Evolutionary conservation across 139 green algal genomes (phyloP).

Genomic region (Raphidocelis subcapitata): DNA sequence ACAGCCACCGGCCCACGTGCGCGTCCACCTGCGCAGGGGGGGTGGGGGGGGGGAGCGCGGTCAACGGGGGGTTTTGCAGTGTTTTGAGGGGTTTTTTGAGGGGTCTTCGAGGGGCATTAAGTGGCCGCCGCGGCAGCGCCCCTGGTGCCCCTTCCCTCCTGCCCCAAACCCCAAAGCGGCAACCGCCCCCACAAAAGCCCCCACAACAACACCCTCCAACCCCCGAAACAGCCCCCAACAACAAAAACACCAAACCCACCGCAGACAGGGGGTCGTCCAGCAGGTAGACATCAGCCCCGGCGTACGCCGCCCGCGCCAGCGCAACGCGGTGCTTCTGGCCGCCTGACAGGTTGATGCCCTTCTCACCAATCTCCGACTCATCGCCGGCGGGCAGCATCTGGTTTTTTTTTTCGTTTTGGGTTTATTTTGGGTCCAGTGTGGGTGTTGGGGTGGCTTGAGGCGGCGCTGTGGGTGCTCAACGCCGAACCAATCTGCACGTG

Average conservation of each 20-base stretch:
- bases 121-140: constrained; percentile 47
- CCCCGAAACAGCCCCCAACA: background rate
- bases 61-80: too few relatives aligned
- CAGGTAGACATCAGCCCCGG: constrained; percentile 43
- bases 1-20: too few relatives aligned
- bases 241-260: constrained; percentile 42
- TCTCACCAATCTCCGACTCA: too few relatives aligned
- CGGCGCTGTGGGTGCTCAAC: too few relatives aligned
- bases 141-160: constrained; percentile 38
- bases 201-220: constrained; percentile 19
- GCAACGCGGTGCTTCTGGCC: constrained; percentile 85
- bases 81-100: too few relatives aligned
- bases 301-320: constrained; percentile 72
- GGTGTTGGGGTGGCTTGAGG: too few relatives aligned
- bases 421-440: too few relatives aligned
- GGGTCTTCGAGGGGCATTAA: background rate
- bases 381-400: too few relatives aligned
- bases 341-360: constrained; percentile 70
- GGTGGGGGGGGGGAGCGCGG: too few relatives aligned
- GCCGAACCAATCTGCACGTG: too few relatives aligned
- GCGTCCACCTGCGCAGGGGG: too few relatives aligned
- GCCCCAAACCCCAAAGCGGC: background rate
- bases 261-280: constrained; percentile 73
- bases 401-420: too few relatives aligned
- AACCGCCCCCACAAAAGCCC: constrained; percentile 67